A percentile compares a stretch with the other conserved stretches of the same genome.
Conservation (phyloP, 352 stramenopile genomes). For the Phytopythium delawarense region DNA sequence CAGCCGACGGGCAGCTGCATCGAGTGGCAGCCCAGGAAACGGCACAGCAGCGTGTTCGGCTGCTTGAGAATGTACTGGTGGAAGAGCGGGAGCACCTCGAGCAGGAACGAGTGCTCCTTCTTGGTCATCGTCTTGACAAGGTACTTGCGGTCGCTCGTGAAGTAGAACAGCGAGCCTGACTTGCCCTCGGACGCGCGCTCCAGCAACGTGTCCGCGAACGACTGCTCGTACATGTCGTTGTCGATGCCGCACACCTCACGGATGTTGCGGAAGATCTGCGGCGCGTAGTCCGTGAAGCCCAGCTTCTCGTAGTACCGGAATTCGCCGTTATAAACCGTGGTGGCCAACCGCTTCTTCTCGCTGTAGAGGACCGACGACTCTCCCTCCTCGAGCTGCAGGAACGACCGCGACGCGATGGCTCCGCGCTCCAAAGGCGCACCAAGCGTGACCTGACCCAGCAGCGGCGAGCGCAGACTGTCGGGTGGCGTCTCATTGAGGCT, state of each 20-base stretch:
- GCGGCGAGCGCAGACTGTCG: constrained; percentile 39
- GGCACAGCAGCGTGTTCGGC: constrained; percentile 73
- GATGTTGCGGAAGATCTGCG: constrained; percentile 82
- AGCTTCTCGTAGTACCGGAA: constrained; percentile 86
- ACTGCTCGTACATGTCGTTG: constrained; percentile 76
- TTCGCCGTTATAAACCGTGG: constrained; percentile 79
- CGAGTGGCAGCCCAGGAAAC: constrained; percentile 81
- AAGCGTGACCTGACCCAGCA: constrained; percentile 26
- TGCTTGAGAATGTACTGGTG: constrained; percentile 86
- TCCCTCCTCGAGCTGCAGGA: constrained; percentile 61
- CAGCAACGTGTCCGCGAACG: constrained; percentile 78
- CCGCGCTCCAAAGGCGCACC: constrained; percentile 39
- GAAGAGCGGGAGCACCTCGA: constrained; percentile 76
- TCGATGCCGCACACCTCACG: constrained; percentile 74
- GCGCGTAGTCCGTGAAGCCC: constrained; percentile 84
- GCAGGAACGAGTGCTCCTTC: constrained; percentile 79
- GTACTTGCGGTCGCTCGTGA: constrained; percentile 81
- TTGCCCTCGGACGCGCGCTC: constrained; percentile 83
- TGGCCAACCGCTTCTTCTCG: constrained; percentile 80
- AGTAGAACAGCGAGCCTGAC: constrained; percentile 88
- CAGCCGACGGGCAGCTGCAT: constrained; percentile 88
- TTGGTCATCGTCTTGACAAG: constrained; percentile 90
- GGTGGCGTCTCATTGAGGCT: constrained; percentile 60
- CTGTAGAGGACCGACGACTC: constrained; percentile 56
- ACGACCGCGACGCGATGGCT: constrained; percentile 36